Evolutionary conservation across 768 basidiomycete genomes (phyloP).

Genomic region (Termitomyces sp.): DNA sequence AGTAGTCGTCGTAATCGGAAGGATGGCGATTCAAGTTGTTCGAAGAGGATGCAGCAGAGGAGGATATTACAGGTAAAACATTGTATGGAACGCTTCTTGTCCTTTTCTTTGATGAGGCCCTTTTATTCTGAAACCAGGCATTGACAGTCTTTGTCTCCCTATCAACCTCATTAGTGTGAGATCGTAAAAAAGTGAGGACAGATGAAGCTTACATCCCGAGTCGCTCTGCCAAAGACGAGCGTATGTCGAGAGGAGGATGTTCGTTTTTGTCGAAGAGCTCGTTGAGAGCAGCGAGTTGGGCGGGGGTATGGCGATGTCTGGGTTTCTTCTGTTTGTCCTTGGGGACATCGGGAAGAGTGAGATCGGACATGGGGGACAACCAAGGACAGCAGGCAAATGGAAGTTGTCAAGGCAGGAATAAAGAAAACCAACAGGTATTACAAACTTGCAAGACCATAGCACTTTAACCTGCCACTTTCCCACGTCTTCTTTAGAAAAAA

Average conservation of each 20-base stretch:
- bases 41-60: slow-evolving; percentile 28
- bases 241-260: slow-evolving; percentile 66
- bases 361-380: slow-evolving; percentile 23
- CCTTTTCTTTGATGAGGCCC: slow-evolving; percentile 76
- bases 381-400: slow-evolving; percentile 17
- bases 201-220: slow-evolving; percentile 64
- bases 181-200: slow-evolving; percentile 3
- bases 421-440: slow-evolving; percentile 15
- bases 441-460: slow-evolving; percentile 19
- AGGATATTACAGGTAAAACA: slow-evolving; percentile 27
- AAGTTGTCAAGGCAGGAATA: slow-evolving; percentile 10
- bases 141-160: slow-evolving; percentile 86
- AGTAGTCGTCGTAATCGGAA: slow-evolving; percentile 38
- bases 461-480: slow-evolving; percentile 20
- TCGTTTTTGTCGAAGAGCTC: slow-evolving; percentile 73
- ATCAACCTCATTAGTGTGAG: slow-evolving; percentile 7
- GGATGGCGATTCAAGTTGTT: slow-evolving; percentile 22
- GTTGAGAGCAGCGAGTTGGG: slow-evolving; percentile 72
- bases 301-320: slow-evolving; percentile 68
- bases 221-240: slow-evolving; percentile 62
- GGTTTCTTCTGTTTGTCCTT: slow-evolving; percentile 65
- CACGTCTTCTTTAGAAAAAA: slow-evolving; percentile 22
- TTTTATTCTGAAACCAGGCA: slow-evolving; percentile 86
- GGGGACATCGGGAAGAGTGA: slow-evolving; percentile 19
- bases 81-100: slow-evolving; percentile 32